These are phyloP conservation scores for Phytophthora niederhauseri DNA, from an alignment of 352 stramenopile genomes.

Conservation along the genomic window DNA sequence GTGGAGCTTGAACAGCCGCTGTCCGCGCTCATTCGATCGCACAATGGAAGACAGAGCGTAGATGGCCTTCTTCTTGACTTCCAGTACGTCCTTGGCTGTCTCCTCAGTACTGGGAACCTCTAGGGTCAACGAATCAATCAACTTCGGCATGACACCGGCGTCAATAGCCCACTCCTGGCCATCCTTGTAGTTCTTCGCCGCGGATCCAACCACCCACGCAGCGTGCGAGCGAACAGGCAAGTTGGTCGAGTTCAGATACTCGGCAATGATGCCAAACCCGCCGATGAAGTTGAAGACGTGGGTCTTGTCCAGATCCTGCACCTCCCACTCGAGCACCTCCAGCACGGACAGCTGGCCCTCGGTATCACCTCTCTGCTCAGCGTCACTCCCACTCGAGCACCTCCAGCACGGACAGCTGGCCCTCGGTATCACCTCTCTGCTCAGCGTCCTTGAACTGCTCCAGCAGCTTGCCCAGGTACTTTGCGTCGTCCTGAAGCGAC, in stretches of 20 bases:
- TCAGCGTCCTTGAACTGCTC: slow-evolving; percentile 74
- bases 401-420: slow-evolving; percentile 64
- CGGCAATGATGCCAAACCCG: slow-evolving; percentile 71
- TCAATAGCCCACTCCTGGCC: slow-evolving; percentile 84
- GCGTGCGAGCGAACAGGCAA: slow-evolving; percentile 62
- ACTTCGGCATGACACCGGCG: slow-evolving; percentile 68
- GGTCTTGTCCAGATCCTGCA: slow-evolving; percentile 90
- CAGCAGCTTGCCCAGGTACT: slow-evolving; percentile 77
- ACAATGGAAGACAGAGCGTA: slow-evolving; percentile 82
- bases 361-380: slow-evolving; percentile 52
- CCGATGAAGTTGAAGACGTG: slow-evolving; percentile 89
- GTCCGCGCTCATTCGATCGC: slow-evolving; percentile 66
- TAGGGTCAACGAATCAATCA: slow-evolving; percentile 64
- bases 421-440: slow-evolving; percentile 45
- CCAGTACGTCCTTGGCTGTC: slow-evolving; percentile 44
- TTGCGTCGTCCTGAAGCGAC: slow-evolving; percentile 81
- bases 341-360: slow-evolving; percentile 61
- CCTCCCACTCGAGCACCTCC: slow-evolving; percentile 83
- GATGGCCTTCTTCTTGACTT: slow-evolving; percentile 86
- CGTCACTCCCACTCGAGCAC: slow-evolving; percentile 84
- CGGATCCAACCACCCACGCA: slow-evolving; percentile 77
- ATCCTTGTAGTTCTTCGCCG: slow-evolving; percentile 86
- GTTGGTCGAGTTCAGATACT: slow-evolving; percentile 77
- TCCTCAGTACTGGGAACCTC: slow-evolving; percentile 23
- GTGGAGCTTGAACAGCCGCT: slow-evolving; percentile 65